A percentile compares a stretch with the other conserved stretches of the same genome.
These are phyloP conservation scores for Mycena alexandri DNA, from an alignment of 768 basidiomycete genomes.

Conservation along the genomic window DNA sequence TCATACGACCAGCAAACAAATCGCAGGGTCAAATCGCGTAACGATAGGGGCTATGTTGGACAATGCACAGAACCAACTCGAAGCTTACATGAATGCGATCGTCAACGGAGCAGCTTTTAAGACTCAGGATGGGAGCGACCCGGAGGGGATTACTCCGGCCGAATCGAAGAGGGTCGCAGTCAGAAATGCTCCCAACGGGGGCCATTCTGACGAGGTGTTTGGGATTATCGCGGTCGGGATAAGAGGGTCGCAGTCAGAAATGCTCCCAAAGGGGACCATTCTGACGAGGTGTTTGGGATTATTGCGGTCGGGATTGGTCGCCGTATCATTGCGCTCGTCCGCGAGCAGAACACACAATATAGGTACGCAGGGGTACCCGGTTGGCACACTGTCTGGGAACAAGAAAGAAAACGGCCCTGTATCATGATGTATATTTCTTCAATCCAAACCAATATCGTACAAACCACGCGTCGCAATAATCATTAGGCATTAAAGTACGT, in stretches of 20 bases:
- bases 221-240: slow-evolving; percentile 9
- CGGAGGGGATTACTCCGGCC: background rate
- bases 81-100: slow-evolving; percentile 13
- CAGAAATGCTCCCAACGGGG: background rate
- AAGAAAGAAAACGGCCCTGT: background rate
- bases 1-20: background rate
- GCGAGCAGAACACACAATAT: slow-evolving; percentile 1
- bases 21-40: background rate
- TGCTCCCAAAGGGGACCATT: background rate
- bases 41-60: background rate
- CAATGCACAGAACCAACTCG: background rate
- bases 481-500: too few species aligned
- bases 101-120: background rate
- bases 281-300: slow-evolving; percentile 17
- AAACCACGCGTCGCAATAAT: slow-evolving; percentile 6
- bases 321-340: slow-evolving; percentile 8
- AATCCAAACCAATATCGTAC: background rate
- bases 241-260: background rate
- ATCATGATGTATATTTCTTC: background rate
- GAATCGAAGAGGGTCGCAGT: background rate
- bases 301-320: slow-evolving; percentile 11
- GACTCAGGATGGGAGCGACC: background rate
- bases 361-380: background rate
- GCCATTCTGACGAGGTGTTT: slow-evolving; percentile 8
- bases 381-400: background rate